phyloP scores from a whole-genome alignment of 2,329 filamentous ascomycete species.

The Fragosphaeria purpurea region DNA sequence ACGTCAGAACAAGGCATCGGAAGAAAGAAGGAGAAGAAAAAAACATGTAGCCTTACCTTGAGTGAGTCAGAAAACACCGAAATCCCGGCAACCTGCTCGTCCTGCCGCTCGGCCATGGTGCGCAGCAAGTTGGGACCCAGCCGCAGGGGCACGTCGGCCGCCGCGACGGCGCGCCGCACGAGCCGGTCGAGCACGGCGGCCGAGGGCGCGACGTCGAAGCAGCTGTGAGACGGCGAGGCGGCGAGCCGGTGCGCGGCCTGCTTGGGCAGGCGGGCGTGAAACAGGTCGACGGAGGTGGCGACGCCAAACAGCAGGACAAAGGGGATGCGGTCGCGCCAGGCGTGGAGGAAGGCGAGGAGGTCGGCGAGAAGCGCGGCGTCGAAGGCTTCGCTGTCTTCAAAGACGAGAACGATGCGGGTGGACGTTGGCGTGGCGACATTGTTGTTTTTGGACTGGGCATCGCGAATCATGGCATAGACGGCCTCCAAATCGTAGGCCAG shows the following conservation, averaged over 20 bases:
- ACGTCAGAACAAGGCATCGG: background rate
- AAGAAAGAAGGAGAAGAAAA: background rate
- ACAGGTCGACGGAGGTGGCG: constrained; percentile 70
- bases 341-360: constrained; percentile 55
- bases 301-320: constrained; percentile 71
- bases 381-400: constrained; percentile 77
- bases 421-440: constrained; percentile 26
- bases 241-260: constrained; percentile 56
- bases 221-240: constrained; percentile 41
- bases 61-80: constrained; percentile 61
- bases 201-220: constrained; percentile 66
- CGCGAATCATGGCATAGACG: constrained; percentile 45
- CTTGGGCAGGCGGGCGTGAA: constrained; percentile 64
- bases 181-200: constrained; percentile 62
- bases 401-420: constrained; percentile 55
- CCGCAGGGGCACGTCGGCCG: constrained; percentile 44
- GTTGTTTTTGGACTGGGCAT: constrained; percentile 21
- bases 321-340: constrained; percentile 65
- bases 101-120: constrained; percentile 59
- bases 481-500: constrained; percentile 73
- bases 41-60: constrained; percentile 38
- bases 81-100: constrained; percentile 67
- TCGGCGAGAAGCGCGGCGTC: constrained; percentile 64
- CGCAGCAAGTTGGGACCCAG: constrained; percentile 55
- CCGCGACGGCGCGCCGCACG: constrained; percentile 55